Base-by-base conservation (phyloP, 2,329 filamentous ascomycete genomes). In the Nemania sp. region DNA sequence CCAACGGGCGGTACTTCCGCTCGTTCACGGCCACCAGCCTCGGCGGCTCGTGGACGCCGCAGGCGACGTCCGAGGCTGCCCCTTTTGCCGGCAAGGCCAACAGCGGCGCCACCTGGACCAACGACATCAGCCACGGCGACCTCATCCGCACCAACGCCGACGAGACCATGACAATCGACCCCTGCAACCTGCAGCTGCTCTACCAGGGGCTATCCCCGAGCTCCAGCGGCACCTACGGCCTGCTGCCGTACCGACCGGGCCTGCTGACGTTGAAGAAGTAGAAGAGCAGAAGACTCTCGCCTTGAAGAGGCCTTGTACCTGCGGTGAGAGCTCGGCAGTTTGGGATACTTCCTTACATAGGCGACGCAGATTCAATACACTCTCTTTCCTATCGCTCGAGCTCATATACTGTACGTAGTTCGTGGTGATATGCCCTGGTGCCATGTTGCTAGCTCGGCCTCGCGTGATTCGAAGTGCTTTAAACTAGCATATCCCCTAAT, bases 61-160 rank as follows among this genome's bases (percentile, higher is more conserved):
- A 88, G 67, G 83, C 86, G 1, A 76, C 76, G 1, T 79, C 68
- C 13, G 87, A 89, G 76, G 73, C 68, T 66, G 75, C 73, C n/a
- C 86, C 87, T 0, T 90, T 90, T 61, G 86, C 86, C n/a, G 84
- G 87, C 67, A 87, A 86, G 76, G 83, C 80, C 29, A 89, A 89
- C 75, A 87, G 81, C 51, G 86, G 84, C 39, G 84, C 84, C 1
- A 80, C 79, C 17, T 90, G 87, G 87, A 87, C 86, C 48, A 83
- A 87, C 71, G 85, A 88, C 61, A 88, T 90, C 70, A 87, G 83
- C 69, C 85, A 88, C 68, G 87, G 87, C 37, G 87, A 89, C 63
- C 71, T 89, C 42, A 69, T 88, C 58, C 80, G 86, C 60, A 77
- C 64, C 59, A 82, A 78, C 67, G 70, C 80, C 2, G 86, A 89